These are phyloP conservation scores for Phoma herbarum DNA, from an alignment of 2,329 filamentous ascomycete species.

Conservation along the genomic window DNA sequence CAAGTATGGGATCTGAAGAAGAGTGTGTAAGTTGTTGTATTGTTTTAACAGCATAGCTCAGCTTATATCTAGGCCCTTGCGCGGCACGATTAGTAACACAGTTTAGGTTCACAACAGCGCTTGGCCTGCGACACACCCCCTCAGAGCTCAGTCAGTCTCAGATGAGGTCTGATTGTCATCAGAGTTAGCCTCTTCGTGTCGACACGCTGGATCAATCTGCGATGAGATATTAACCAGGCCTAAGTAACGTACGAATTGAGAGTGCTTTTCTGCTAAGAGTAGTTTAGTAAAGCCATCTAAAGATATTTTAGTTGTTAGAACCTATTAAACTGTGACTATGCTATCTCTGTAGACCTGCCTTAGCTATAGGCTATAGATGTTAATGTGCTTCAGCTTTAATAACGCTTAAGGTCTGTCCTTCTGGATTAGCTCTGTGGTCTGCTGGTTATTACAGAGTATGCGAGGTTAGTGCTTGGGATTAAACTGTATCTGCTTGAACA, in stretches of 20 bases:
- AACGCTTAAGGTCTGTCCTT: neutral
- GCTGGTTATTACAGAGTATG: conserved; percentile 1
- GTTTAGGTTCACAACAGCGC: neutral
- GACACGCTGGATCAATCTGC: neutral
- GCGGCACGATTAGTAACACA: neutral
- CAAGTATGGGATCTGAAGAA: too few relatives aligned
- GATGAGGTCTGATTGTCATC: neutral
- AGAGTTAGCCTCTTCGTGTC: neutral
- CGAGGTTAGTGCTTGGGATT: neutral
- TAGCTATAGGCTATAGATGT: conserved; percentile 1
- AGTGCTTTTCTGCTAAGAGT: conserved; percentile 2
- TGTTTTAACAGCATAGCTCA: neutral
- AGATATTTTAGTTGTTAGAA: neutral
- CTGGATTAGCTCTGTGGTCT: neutral
- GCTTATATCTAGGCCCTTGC: neutral
- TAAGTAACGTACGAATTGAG: neutral
- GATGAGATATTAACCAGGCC: conserved; percentile 2
- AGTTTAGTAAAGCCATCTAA: neutral
- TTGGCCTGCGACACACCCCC: neutral
- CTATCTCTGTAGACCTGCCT: too few relatives aligned
- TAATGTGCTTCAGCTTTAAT: conserved; percentile 1
- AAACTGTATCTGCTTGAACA: conserved; percentile 1
- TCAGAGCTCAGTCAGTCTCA: neutral
- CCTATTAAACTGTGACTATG: conserved; percentile 1
- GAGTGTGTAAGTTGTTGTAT: neutral